These are phyloP conservation scores for Paraphaeosphaeria sporulosa DNA, from an alignment of 2,329 filamentous ascomycete species.

Conservation along the genomic window DNA sequence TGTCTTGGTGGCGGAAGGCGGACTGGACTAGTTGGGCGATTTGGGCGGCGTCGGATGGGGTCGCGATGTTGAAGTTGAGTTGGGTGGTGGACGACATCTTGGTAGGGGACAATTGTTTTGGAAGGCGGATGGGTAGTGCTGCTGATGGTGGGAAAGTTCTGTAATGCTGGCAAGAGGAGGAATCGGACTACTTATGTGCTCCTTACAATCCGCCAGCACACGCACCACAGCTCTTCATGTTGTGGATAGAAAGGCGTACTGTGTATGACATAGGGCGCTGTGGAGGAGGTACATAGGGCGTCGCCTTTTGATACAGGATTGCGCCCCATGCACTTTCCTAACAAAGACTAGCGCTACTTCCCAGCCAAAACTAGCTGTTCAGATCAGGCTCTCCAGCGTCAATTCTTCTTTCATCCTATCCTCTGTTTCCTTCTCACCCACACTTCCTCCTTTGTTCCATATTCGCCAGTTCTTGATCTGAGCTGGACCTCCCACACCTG, in stretches of 20 bases:
- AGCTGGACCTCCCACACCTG: constrained; percentile 70
- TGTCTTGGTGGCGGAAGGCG: constrained; percentile 12
- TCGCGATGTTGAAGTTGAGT: constrained; percentile 4
- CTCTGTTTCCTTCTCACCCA: constrained; percentile 47
- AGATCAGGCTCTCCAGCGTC: neutral
- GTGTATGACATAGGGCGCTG: neutral
- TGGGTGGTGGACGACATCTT: constrained; percentile 3
- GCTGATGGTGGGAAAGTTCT: neutral
- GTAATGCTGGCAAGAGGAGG: no score
- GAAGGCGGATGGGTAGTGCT: neutral
- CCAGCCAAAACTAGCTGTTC: neutral
- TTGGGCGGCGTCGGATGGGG: constrained; percentile 3
- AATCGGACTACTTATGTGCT: neutral
- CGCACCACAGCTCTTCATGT: neutral
- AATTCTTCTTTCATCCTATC: constrained; percentile 26
- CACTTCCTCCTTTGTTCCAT: constrained; percentile 21
- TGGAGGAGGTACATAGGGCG: neutral
- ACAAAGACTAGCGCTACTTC: neutral
- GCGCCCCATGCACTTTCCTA: neutral
- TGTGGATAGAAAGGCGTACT: neutral
- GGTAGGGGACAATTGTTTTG: neutral
- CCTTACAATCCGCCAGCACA: no score
- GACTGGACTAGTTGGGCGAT: constrained; percentile 7
- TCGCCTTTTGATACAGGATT: neutral
- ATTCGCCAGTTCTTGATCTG: constrained; percentile 26